These are phyloP conservation scores for Takashimella koratensis DNA, from an alignment of 1,284 basidiomycete species.

Conservation along the genomic window DNA sequence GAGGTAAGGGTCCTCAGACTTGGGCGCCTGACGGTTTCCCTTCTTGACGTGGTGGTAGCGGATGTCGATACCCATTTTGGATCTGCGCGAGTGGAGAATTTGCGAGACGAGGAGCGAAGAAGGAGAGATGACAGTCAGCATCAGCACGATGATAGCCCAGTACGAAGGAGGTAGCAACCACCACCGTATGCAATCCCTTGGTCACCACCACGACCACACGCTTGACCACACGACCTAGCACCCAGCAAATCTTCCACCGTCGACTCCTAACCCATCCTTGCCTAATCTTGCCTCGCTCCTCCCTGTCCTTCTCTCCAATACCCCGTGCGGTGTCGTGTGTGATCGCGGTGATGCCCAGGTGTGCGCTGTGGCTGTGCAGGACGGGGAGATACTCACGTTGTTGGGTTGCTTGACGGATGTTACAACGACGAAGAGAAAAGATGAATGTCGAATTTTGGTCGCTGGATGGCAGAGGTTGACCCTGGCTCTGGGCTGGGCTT, in stretches of 20 bases:
- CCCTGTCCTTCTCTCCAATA: too few species aligned
- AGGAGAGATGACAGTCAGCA: neutral
- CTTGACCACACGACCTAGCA: too few species aligned
- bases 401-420: neutral
- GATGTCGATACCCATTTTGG: conserved; percentile 88
- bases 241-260: too few species aligned
- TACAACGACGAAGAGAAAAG: neutral
- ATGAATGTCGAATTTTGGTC: neutral
- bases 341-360: too few species aligned
- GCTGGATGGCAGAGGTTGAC: too few species aligned
- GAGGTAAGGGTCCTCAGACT: conserved; percentile 98
- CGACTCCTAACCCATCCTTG: too few species aligned
- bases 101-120: neutral
- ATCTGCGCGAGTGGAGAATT: neutral
- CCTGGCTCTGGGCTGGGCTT: too few species aligned
- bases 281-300: too few species aligned
- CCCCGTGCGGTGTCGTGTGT: too few species aligned
- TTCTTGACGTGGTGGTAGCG: conserved; percentile 98
- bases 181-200: too few species aligned
- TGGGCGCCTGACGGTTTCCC: conserved; percentile 88
- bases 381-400: neutral
- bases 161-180: too few species aligned
- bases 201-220: too few species aligned
- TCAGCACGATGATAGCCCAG: conserved; percentile 5
- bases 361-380: neutral